phyloP scores from a whole-genome alignment of 176 grass and related monocot species.

The Phyllostachys edulis region DNA sequence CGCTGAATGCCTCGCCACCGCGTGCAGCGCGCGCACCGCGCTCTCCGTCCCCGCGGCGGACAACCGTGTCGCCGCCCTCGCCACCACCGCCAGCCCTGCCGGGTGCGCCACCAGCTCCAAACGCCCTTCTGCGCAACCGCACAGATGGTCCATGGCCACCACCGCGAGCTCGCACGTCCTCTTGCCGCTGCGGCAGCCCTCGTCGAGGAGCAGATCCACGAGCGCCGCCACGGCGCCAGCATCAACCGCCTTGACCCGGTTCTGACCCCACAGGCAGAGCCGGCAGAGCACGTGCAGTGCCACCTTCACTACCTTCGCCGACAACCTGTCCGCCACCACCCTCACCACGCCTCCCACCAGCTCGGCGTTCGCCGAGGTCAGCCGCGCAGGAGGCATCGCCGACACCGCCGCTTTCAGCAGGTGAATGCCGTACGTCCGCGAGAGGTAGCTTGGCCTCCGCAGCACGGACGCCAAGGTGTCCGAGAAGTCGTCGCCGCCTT shows the following conservation, averaged over 20 bases:
- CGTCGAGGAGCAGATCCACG: slow-evolving; percentile 56
- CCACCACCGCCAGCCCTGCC: slow-evolving; percentile 67
- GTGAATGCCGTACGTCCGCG: slow-evolving; percentile 45
- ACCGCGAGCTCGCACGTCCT: slow-evolving; percentile 47
- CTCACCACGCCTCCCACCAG: slow-evolving; percentile 50
- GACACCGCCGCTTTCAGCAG: slow-evolving; percentile 52
- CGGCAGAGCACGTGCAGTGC: slow-evolving; percentile 59
- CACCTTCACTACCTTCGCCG: slow-evolving; percentile 51
- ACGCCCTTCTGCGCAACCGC: slow-evolving; percentile 74
- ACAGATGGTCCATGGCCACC: slow-evolving; percentile 61
- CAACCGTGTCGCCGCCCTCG: slow-evolving; percentile 51
- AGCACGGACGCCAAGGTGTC: slow-evolving; percentile 49
- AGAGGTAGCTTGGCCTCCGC: slow-evolving; percentile 46
- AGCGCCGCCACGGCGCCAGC: slow-evolving; percentile 53
- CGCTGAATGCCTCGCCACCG: slow-evolving; percentile 55
- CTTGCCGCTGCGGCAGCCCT: slow-evolving; percentile 27
- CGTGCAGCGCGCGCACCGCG: slow-evolving; percentile 59
- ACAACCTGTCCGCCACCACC: slow-evolving; percentile 34
- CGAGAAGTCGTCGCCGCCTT: slow-evolving; percentile 29
- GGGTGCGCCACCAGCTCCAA: slow-evolving; percentile 58
- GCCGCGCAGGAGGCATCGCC: slow-evolving; percentile 29
- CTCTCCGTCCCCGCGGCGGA: slow-evolving; percentile 46
- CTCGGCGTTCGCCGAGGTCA: slow-evolving; percentile 31
- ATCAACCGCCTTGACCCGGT: slow-evolving; percentile 56
- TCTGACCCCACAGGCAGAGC: slow-evolving; percentile 55